These are phyloP conservation scores for Wickerhamomyces alni DNA, from an alignment of 805 yeast genomes.

Conservation along the genomic window DNA sequence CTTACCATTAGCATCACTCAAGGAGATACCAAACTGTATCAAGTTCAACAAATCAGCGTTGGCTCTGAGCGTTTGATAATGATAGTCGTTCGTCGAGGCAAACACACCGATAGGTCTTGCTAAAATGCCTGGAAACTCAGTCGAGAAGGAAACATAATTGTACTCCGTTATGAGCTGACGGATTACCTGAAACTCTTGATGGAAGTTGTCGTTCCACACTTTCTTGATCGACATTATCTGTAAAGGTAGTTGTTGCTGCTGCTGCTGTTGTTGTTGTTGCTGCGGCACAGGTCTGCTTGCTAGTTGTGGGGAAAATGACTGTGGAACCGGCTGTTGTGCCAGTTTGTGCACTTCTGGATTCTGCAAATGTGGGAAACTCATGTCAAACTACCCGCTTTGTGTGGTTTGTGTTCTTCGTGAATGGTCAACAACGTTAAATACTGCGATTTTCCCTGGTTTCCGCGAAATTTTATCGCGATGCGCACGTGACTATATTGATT, in stretches of 20 bases:
- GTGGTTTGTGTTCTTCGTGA: too few relatives aligned
- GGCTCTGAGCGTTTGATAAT: conserved; percentile 89
- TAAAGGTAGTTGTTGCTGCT: conserved; percentile 7
- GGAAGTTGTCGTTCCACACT: conserved; percentile 69
- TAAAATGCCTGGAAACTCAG: conserved; percentile 93
- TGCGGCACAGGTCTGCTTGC: conserved; percentile 14
- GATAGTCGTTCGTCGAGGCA: conserved; percentile 84
- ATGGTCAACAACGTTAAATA: too few relatives aligned
- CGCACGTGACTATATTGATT: too few relatives aligned
- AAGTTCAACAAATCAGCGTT: conserved; percentile 84
- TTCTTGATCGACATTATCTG: conserved; percentile 49
- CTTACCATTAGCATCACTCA: conserved; percentile 63
- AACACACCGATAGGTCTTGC: conserved; percentile 95
- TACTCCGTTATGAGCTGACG: conserved; percentile 53
- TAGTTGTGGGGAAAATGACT: conserved; percentile 6
- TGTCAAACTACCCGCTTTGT: background rate
- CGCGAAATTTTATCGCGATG: too few relatives aligned
- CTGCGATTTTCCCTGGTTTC: too few relatives aligned
- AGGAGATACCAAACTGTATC: conserved; percentile 78
- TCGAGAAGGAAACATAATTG: conserved; percentile 64
- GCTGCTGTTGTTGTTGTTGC: conserved; percentile 15
- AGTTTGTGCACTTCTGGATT: conserved; percentile 10
- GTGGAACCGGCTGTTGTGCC: conserved; percentile 12
- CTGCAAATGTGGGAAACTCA: conserved; percentile 10
- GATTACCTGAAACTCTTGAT: conserved; percentile 57